Percentiles rank a stretch among this genome's conserved stretches.
phyloP scores from a whole-genome alignment of 202 grass and related monocot genomes.

The Schoenoplectus tabernaemontani region DNA sequence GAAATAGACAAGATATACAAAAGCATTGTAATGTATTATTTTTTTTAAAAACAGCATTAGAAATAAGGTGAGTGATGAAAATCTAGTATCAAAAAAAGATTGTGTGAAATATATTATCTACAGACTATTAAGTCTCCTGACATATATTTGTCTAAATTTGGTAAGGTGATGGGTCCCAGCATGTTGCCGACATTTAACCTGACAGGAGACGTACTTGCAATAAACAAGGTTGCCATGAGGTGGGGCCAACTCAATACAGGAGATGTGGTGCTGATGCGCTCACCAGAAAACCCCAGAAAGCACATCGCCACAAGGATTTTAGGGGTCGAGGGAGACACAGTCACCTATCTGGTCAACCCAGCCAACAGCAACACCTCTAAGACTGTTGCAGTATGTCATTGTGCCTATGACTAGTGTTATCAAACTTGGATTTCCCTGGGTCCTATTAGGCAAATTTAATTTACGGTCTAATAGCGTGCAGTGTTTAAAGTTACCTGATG shows the following conservation, averaged over 20 bases:
- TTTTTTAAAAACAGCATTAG: not conserved
- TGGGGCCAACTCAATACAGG: constrained; percentile 31
- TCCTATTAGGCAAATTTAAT: too few relatives aligned
- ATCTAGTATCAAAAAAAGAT: not conserved
- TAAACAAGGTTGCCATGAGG: constrained; percentile 38
- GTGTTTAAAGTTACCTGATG: not conserved
- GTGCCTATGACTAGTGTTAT: constrained; percentile 6
- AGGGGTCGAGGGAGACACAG: constrained; percentile 51
- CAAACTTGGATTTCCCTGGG: not conserved
- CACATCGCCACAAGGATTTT: constrained; percentile 45
- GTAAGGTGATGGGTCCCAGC: constrained; percentile 40
- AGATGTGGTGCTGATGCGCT: constrained; percentile 61
- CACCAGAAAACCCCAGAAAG: constrained; percentile 74
- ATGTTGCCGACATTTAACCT: constrained; percentile 79
- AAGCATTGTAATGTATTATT: not conserved
- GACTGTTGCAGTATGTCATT: constrained; percentile 47
- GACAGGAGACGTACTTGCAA: constrained; percentile 54
- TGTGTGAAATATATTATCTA: not conserved
- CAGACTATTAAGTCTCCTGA: not conserved
- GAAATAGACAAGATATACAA: not conserved
- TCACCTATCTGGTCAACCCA: constrained; percentile 57
- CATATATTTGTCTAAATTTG: not conserved
- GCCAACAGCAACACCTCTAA: constrained; percentile 31
- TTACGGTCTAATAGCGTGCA: not conserved
- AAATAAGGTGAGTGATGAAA: not conserved